These are phyloP conservation scores for Ceratobasidium sp. DNA, from an alignment of 1,284 basidiomycete genomes.

Conservation along the genomic window DNA sequence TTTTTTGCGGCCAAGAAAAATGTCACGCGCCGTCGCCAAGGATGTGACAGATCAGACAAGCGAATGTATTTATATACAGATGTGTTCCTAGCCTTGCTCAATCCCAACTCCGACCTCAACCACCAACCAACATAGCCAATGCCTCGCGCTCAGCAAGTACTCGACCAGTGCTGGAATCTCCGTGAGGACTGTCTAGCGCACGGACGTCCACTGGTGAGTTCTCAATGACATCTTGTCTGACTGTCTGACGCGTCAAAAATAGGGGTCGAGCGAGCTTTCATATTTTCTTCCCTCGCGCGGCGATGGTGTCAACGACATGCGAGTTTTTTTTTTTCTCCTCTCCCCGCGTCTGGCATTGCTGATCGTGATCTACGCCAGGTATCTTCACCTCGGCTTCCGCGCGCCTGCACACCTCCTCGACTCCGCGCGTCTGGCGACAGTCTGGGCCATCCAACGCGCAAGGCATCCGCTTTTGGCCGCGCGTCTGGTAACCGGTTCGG, in stretches of 20 bases:
- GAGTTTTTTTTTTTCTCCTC: conserved; percentile 48
- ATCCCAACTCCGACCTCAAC: not conserved
- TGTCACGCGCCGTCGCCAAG: not conserved
- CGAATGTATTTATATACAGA: not conserved
- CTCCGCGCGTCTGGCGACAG: conserved; percentile 64
- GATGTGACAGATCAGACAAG: not conserved
- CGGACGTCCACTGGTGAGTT: not conserved
- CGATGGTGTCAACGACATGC: conserved; percentile 87
- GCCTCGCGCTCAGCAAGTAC: not conserved
- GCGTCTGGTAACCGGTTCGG: conserved; percentile 57
- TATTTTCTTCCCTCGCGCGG: conserved; percentile 80
- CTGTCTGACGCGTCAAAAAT: not conserved
- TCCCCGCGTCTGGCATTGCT: not conserved
- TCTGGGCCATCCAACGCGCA: conserved; percentile 76
- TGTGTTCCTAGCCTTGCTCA: not conserved
- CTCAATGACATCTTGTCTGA: not conserved
- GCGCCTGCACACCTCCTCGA: conserved; percentile 62
- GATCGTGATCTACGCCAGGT: conserved; percentile 60
- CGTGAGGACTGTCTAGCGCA: not conserved
- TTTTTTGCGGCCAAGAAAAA: not conserved
- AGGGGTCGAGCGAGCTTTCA: conserved; percentile 55
- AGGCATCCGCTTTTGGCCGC: conserved; percentile 77
- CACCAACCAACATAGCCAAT: not conserved
- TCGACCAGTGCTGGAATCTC: too few species aligned
- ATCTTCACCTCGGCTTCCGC: conserved; percentile 74